Percentiles rank a stretch among this genome's conserved stretches.
These are phyloP conservation scores for Fragaria ananassa DNA, from an alignment of 306 rosid genomes.

Conservation along the genomic window DNA sequence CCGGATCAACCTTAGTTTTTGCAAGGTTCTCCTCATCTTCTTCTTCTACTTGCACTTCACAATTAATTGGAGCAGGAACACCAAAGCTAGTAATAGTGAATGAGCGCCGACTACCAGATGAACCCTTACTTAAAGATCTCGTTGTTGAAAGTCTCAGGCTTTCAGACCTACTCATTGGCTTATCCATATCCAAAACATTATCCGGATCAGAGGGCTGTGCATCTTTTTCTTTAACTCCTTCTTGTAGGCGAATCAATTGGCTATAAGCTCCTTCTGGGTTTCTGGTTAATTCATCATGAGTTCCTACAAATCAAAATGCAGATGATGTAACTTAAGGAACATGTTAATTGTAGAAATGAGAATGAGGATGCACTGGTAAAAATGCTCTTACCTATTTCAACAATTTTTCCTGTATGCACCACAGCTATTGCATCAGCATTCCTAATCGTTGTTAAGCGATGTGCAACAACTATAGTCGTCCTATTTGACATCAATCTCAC, in stretches of 20 bases:
- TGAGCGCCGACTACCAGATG: conserved; percentile 38
- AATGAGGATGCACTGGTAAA: too few species aligned
- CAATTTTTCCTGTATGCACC: conserved; percentile 75
- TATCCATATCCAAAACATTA: conserved; percentile 25
- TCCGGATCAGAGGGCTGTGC: conserved; percentile 20
- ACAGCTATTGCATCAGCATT: conserved; percentile 81
- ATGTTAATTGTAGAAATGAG: background rate
- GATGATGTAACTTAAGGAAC: background rate
- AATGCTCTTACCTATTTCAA: conserved; percentile 53
- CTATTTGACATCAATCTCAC: conserved; percentile 56
- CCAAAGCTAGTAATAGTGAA: conserved; percentile 23
- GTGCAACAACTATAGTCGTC: conserved; percentile 87
- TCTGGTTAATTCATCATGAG: conserved; percentile 55
- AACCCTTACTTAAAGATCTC: conserved; percentile 51
- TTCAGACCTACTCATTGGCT: conserved; percentile 14
- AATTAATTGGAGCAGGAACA: conserved; percentile 27
- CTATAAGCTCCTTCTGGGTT: conserved; percentile 70
- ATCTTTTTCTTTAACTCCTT: conserved; percentile 37
- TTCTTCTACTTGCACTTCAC: conserved; percentile 19
- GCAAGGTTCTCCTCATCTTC: background rate
- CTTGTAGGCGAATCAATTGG: conserved; percentile 77
- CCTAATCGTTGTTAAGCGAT: conserved; percentile 83
- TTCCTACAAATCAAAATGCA: conserved; percentile 37
- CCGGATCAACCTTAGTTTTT: conserved; percentile 1
- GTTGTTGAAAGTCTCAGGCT: conserved; percentile 27